phyloP scores from a whole-genome alignment of 805 yeast species.

The Saccharomycopsis fodiens region DNA sequence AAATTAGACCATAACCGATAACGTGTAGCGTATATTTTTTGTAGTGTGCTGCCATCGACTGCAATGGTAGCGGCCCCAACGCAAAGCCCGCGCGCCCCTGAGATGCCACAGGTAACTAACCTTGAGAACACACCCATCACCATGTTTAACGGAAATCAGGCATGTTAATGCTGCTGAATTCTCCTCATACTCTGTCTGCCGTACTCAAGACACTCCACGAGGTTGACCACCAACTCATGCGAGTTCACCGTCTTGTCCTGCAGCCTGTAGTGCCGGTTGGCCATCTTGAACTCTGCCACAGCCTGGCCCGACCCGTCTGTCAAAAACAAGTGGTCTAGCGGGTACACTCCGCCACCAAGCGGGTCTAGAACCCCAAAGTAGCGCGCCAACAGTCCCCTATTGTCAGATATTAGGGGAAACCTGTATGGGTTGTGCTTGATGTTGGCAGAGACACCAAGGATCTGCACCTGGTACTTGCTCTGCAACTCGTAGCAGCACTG shows the following conservation, averaged over 20 bases:
- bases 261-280: neutral
- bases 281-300: constrained; percentile 7
- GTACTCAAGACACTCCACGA: constrained; percentile 14
- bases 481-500: constrained; percentile 1
- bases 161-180: too few species aligned
- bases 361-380: constrained; percentile 26
- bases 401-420: constrained; percentile 27
- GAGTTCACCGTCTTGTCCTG: neutral
- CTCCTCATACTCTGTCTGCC: too few species aligned
- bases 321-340: constrained; percentile 26
- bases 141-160: too few species aligned
- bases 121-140: too few species aligned
- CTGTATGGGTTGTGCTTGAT: constrained; percentile 13
- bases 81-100: too few species aligned
- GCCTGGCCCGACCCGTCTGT: constrained; percentile 22
- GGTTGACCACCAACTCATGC: constrained; percentile 8
- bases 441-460: constrained; percentile 14
- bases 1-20: too few species aligned
- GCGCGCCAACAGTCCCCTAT: constrained; percentile 25
- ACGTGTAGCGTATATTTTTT: too few species aligned
- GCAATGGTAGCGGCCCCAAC: too few species aligned
- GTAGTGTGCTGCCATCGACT: too few species aligned
- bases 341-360: constrained; percentile 31
- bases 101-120: too few species aligned
- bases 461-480: neutral